phyloP scores from a whole-genome alignment of 345 rosid genomes.

The Rhodomyrtus tomentosa region DNA sequence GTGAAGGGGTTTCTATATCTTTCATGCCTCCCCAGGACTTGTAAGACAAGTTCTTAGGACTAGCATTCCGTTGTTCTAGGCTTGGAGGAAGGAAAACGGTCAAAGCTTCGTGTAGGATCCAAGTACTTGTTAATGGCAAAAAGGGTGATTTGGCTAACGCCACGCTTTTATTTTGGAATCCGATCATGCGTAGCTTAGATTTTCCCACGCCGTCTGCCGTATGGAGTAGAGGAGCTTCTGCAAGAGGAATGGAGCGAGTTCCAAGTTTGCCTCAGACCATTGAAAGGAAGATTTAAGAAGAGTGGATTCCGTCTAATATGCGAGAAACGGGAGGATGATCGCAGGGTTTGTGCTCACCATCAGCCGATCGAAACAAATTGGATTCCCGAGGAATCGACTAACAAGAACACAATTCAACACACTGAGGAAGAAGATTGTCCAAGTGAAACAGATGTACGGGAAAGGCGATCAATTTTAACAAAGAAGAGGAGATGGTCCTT shows the following conservation, averaged over 20 bases:
- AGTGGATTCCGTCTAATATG: background rate
- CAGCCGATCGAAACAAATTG: fast-evolving
- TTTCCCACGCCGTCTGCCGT: too few relatives aligned
- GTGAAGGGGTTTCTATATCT: background rate
- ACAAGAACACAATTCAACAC: background rate
- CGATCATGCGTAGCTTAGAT: background rate
- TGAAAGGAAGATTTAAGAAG: background rate
- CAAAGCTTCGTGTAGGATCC: fast-evolving
- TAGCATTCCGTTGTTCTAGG: fast-evolving
- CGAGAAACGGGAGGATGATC: background rate
- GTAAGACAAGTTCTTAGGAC: fast-evolving
- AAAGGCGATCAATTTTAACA: background rate
- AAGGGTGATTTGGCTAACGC: too few relatives aligned
- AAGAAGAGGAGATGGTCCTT: background rate
- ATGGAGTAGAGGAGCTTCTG: too few relatives aligned
- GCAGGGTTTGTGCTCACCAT: background rate
- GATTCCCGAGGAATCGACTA: fast-evolving
- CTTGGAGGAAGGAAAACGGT: background rate
- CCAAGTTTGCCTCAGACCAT: fast-evolving
- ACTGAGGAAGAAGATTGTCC: background rate
- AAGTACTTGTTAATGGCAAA: background rate
- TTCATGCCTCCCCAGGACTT: background rate
- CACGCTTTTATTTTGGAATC: fast-evolving
- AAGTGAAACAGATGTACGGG: fast-evolving
- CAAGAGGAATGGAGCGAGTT: background rate